Evolutionary conservation across 75 land plant species (phyloP).

Genomic region (Adiantum capillusveneris): DNA sequence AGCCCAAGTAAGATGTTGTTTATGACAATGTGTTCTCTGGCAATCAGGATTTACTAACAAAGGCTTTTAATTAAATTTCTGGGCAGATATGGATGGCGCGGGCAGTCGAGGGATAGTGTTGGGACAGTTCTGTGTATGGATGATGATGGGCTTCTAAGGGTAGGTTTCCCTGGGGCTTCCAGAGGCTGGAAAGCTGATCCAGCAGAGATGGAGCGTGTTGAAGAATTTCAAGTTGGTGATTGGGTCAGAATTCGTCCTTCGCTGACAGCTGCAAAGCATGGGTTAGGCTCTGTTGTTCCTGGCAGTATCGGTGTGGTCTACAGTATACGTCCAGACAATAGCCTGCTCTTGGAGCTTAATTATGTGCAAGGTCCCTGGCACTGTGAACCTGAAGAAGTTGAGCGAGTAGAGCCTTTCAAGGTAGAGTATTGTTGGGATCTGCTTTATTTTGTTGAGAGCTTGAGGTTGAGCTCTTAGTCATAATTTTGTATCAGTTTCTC

Average conservation of each 20-base stretch:
- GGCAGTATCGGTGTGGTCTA: conserved; percentile 93
- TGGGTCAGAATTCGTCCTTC: conserved; percentile 89
- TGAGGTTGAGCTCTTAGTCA: too few species aligned
- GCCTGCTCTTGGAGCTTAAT: conserved; percentile 65
- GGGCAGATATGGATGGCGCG: conserved; percentile 89
- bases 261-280: conserved; percentile 85
- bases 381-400: conserved; percentile 96
- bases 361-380: conserved; percentile 84
- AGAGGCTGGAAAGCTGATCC: conserved; percentile 99
- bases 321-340: conserved; percentile 78
- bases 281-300: conserved; percentile 78
- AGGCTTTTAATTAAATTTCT: neutral
- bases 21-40: too few species aligned
- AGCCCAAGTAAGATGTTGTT: conserved; percentile 57
- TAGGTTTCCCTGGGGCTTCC: conserved; percentile 95
- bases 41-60: too few species aligned
- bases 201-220: conserved; percentile 96
- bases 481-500: too few species aligned
- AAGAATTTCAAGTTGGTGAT: conserved; percentile 92
- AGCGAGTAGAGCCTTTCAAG: conserved; percentile 77
- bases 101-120: conserved; percentile 81
- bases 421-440: neutral
- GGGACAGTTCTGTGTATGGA: conserved; percentile 92
- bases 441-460: too few species aligned
- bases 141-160: conserved; percentile 87